Base-by-base conservation (phyloP, 257 asterid genomes). In the Rehmannia glutinosa region DNA sequence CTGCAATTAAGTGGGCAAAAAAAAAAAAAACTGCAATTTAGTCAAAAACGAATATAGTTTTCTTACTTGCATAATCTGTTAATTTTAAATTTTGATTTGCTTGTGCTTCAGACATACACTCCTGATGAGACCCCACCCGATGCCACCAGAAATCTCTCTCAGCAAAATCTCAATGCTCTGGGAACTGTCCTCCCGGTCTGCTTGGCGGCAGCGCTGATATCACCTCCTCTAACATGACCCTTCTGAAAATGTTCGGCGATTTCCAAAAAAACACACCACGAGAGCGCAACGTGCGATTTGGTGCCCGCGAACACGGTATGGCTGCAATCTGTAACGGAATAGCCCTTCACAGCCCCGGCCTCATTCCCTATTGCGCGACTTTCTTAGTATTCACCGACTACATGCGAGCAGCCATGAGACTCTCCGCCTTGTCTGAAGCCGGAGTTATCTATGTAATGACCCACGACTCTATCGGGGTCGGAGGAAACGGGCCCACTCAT, bases 131-230 rank as follows among this genome's bases (percentile, higher is more conserved):
- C 58, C 66, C 83, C 95, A 3, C 92, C 70, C 6, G 95, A 87
- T 68, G 91, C 95, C 58, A 87, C 92, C 3, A 68, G 95, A 75
- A 87, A 87, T 47, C 78, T 87, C 20, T 87, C 95, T 10, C 95
- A 87, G n/a, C n/a, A n/a, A n/a, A n/a, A n/a, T n/a, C n/a, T n/a
- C n/a, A n/a, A n/a, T n/a, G n/a, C n/a, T n/a, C 89, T 87, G 39
- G 95, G 86, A 38, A 87, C 84, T 79, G 92, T 84, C 56, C 84
- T 87, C 41, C 95, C 95, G 95, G 95, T 64, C 79, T 87, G 59
- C 74, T 87, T 25, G 95, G 95, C 32, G 95, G 95, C 50, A 87
- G 95, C 72, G 95, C 95, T 62, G 95, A 87, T 76, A 87, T 87
- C 19, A 92, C 95, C 52, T 84, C 95, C 24, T 87, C 95, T 72